These are phyloP conservation scores for Stellera chamaejasme DNA, from an alignment of 345 rosid genomes.

Conservation along the genomic window DNA sequence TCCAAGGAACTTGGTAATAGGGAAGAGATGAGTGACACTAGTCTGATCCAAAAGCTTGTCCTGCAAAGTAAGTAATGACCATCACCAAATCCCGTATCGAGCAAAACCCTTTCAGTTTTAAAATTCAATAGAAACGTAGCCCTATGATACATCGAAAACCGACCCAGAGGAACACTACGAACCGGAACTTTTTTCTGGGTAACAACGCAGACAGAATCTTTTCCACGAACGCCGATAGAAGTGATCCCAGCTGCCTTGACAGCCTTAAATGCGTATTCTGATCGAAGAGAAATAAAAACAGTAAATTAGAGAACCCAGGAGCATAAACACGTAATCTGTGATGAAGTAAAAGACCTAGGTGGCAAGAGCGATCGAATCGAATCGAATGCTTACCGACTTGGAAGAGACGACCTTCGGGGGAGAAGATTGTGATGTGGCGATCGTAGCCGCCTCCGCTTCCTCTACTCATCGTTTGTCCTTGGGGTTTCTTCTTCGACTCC, in stretches of 20 bases:
- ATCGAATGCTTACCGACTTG: constrained; percentile 54
- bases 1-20: constrained; percentile 85
- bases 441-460: constrained; percentile 88
- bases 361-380: neutral
- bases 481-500: neutral
- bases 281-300: neutral
- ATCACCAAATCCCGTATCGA: constrained; percentile 4
- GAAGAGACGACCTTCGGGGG: constrained; percentile 87
- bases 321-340: neutral
- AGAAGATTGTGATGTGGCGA: constrained; percentile 85
- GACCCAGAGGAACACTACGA: constrained; percentile 18
- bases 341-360: neutral
- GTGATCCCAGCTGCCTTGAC: constrained; percentile 94
- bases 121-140: constrained; percentile 1
- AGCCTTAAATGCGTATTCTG: constrained; percentile 98
- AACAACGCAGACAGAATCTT: constrained; percentile 92
- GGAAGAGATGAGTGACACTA: constrained; percentile 88
- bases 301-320: no score
- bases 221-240: constrained; percentile 92
- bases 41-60: constrained; percentile 99
- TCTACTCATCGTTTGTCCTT: constrained; percentile 47
- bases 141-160: neutral
- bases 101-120: constrained; percentile 1
- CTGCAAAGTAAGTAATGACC: constrained; percentile 27
- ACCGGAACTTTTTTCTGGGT: constrained; percentile 99